Evolutionary conservation across 2,329 filamentous ascomycete species (phyloP).

Genomic region (Trichophyton simii): DNA sequence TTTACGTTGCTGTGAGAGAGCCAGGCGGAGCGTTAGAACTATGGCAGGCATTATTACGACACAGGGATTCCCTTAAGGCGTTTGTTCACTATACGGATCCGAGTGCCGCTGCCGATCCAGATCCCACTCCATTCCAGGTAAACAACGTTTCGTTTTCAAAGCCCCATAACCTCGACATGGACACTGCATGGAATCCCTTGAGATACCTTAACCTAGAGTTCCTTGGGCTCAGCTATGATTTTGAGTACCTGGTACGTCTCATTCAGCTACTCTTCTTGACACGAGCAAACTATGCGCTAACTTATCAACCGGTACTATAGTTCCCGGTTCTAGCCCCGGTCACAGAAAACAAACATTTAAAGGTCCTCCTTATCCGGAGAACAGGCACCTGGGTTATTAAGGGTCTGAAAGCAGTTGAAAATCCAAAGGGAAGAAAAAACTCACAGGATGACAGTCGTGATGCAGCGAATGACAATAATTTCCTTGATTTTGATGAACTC

Average conservation of each 20-base stretch:
- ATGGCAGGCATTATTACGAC: neutral
- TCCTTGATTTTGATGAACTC: neutral
- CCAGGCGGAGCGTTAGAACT: neutral
- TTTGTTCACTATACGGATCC: neutral
- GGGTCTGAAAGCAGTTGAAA: neutral
- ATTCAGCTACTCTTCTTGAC: neutral
- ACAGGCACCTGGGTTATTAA: too few species aligned
- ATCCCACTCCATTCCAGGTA: neutral
- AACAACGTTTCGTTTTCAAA: neutral
- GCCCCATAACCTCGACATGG: neutral
- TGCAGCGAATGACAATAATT: too few species aligned
- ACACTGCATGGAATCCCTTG: neutral
- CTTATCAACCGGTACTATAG: neutral
- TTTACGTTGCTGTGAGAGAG: neutral
- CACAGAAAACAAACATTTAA: neutral
- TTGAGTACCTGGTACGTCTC: neutral
- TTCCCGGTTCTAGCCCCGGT: neutral
- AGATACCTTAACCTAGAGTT: neutral
- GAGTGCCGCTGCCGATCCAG: neutral
- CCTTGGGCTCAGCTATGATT: neutral
- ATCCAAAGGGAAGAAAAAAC: too few species aligned
- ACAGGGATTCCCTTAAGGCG: neutral
- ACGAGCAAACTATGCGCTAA: neutral
- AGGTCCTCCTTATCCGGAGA: neutral
- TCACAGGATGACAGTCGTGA: too few species aligned